Base-by-base conservation (phyloP, 306 rosid species). In the Astragalus glycyphyllos region DNA sequence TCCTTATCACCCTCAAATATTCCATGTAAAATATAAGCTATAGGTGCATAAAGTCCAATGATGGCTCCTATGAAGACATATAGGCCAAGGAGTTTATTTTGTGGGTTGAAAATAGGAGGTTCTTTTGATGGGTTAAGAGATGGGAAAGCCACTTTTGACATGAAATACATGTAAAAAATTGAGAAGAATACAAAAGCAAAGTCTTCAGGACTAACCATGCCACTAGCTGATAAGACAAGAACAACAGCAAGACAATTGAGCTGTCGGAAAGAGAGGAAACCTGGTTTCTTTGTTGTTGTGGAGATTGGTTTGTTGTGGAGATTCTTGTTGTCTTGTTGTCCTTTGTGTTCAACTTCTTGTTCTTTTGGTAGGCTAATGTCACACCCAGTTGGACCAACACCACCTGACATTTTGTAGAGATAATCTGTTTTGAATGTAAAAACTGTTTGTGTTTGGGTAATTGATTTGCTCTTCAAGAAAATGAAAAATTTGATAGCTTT, bases 111-210 rank as follows among this genome's bases (percentile, higher is more conserved):
- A 32, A 89, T 76, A 0, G 64, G 4, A 12, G 87, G 45, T 58
- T 85, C 91, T 1, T 79, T 44, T 17, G 77, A 69, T 12, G 82
- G 26, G 13, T 69, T 57, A 48, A 74, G 79, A 26, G 54, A 0
- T 20, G 97, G 99, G 62, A 95, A 95, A 45, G 92, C 96, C 1
- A 81, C 76, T 59, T 75, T 82, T 3, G 96, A 84, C 5, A 95
- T 62, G 83, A 95, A 80, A 72, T 70, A 79, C 74, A 86, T 77
- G 90, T 94, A 94, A 11, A 78, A 5, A 0, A 84, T 0, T 42
- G 91, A 84, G 65, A 91, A 86, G 61, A 85, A 1, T 12, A 89
- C 88, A 15, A 89, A 91, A 5, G 81, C 86, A 5, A 89, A 76
- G 70, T 95, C 99, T 75, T 80, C 75, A 3, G 74, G 86, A 66